A percentile compares a stretch with the other conserved stretches of the same genome.
These are phyloP conservation scores for Mycena sanguinolenta DNA, from an alignment of 768 basidiomycete genomes.

Conservation along the genomic window DNA sequence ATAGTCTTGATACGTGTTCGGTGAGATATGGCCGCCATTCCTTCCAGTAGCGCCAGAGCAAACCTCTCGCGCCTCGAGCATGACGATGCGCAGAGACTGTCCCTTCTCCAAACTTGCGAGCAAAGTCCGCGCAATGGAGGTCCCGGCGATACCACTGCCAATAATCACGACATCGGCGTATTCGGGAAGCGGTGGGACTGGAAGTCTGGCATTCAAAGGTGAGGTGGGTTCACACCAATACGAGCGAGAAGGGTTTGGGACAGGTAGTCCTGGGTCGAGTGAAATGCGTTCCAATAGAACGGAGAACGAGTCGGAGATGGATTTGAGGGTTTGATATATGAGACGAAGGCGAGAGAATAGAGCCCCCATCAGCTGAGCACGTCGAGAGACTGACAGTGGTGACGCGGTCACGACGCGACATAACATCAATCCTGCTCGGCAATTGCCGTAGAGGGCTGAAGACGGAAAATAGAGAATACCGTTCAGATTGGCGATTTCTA, in stretches of 20 bases:
- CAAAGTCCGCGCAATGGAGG: slow-evolving; percentile 68
- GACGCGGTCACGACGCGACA: no score
- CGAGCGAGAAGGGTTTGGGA: slow-evolving; percentile 64
- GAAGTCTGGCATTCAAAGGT: slow-evolving; percentile 29
- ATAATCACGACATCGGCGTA: slow-evolving; percentile 79
- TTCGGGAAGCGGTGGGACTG: slow-evolving; percentile 44
- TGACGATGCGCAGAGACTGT: slow-evolving; percentile 61
- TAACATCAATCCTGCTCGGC: no score
- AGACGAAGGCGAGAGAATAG: slow-evolving; percentile 17
- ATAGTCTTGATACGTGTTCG: slow-evolving; percentile 73
- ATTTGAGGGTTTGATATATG: slow-evolving; percentile 27
- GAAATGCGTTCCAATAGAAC: slow-evolving; percentile 50
- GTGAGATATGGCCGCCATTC: slow-evolving; percentile 80
- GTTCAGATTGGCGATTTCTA: no score
- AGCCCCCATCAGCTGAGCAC: slow-evolving; percentile 13
- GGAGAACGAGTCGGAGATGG: slow-evolving; percentile 39
- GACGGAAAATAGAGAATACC: no score
- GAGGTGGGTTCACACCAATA: slow-evolving; percentile 76
- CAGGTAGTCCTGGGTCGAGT: slow-evolving; percentile 67
- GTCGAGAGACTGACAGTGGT: no score
- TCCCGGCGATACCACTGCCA: slow-evolving; percentile 84
- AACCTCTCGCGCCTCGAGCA: slow-evolving; percentile 85
- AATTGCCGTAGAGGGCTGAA: no score
- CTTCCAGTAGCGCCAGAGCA: slow-evolving; percentile 85
- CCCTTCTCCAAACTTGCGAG: slow-evolving; percentile 51